A percentile compares a stretch with the other conserved stretches of the same genome.
Evolutionary conservation across 2,329 filamentous ascomycete genomes (phyloP).

Genomic region (Phoma herbarum): DNA sequence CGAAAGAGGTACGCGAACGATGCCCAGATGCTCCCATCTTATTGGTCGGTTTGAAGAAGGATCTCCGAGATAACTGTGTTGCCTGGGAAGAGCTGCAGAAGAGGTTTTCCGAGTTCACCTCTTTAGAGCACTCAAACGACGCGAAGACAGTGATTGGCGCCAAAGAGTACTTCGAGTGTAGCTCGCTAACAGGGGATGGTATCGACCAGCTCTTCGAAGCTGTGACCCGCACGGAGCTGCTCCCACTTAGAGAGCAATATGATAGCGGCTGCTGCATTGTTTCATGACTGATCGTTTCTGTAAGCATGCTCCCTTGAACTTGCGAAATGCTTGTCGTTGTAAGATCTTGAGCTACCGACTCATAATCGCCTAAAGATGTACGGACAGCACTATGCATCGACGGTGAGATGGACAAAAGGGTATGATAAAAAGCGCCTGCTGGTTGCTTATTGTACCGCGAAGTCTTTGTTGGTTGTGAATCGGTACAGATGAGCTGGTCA

Average conservation of each 20-base stretch:
- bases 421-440: no score
- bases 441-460: no score
- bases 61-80: constrained; percentile 91
- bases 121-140: constrained; percentile 80
- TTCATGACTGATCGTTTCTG: no score
- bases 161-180: constrained; percentile 96
- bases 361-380: no score
- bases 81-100: constrained; percentile 98
- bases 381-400: no score
- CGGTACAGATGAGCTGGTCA: no score
- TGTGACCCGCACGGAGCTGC: constrained; percentile 87
- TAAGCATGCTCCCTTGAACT: no score
- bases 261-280: constrained; percentile 75
- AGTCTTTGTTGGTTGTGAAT: no score
- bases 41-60: constrained; percentile 95
- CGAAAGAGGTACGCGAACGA: constrained; percentile 91
- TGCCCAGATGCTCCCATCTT: constrained; percentile 94
- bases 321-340: no score
- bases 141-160: constrained; percentile 87
- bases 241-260: constrained; percentile 93
- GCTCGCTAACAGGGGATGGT: constrained; percentile 91
- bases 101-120: constrained; percentile 84
- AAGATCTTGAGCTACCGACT: no score
- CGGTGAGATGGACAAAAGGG: no score
- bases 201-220: constrained; percentile 99